Evolutionary conservation across 257 asterid genomes (phyloP), one percentile per base, ranked within the genome.

Genomic region (Lantana camara): DNA sequence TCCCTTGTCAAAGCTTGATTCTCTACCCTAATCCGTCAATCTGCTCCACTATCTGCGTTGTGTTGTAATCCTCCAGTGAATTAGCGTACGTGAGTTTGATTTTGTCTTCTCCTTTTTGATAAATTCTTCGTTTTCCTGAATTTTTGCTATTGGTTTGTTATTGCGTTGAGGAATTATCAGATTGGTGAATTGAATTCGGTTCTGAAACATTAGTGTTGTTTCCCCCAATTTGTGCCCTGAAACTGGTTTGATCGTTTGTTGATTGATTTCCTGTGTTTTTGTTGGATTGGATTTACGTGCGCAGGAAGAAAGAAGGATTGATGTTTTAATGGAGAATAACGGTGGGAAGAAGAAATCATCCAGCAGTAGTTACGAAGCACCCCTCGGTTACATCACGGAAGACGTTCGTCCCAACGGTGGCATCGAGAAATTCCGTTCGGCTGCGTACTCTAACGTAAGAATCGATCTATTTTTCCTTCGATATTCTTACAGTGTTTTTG

Each of bases 341-440:
- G 62, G 62, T 46, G 58, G 65, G 17, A 67, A 57, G 41, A 67
- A 67, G 59, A 67, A 47, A 34, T 45, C 42, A 1, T 21, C 40
- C 9, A 51, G 57, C 7, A 52, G 58, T 23, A 17, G 59, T 3
- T 80, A 77, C 86, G 86, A 80, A 77, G 76, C 73, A 15, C 85
- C 82, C 12, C 83, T 77, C 6, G 80, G 41, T 42, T 77, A 77
- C 70, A 68, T 32, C 69, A 77, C 61, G 41, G 86, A 81, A 75
- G 87, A 81, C 74, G 80, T 81, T 57, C 87, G 87, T 53, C 87
- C 87, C 57, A 23, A 78, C 76, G 83, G 83, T 22, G 87, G 71
- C 72, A 69, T 72, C 12, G 48, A 72, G 17, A 81, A 77, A 69
- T 81, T 81, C 76, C 83, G 77, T 29, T 80, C 77, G 46, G 79